Conservation (phyloP, 768 basidiomycete genomes). For the Phylloporus arenicola region DNA sequence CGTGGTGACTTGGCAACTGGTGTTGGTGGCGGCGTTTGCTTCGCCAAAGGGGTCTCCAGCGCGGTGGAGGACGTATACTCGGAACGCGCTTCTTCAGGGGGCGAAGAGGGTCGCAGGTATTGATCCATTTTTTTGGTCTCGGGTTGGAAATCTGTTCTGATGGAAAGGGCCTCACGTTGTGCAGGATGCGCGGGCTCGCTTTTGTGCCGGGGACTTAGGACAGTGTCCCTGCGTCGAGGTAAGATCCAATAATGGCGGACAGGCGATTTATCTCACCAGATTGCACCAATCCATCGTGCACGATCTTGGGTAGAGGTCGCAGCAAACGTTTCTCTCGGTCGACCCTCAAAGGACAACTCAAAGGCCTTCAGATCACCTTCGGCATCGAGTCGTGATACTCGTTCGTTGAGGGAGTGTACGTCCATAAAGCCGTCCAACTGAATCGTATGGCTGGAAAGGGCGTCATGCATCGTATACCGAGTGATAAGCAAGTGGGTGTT, state of each 20-base stretch:
- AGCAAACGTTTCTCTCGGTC: slow-evolving; percentile 55
- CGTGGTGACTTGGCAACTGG: slow-evolving; percentile 26
- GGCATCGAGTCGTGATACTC: slow-evolving; percentile 37
- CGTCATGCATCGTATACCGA: slow-evolving; percentile 39
- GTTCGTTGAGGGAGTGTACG: slow-evolving; percentile 58
- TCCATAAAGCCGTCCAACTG: slow-evolving; percentile 51
- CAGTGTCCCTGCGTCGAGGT: slow-evolving; percentile 46
- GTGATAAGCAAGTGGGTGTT: slow-evolving; percentile 42
- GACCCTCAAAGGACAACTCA: slow-evolving; percentile 56
- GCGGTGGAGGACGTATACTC: slow-evolving; percentile 27
- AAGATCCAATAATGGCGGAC: not conserved
- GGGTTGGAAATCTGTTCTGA: slow-evolving; percentile 14
- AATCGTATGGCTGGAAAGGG: slow-evolving; percentile 42
- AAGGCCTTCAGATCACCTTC: slow-evolving; percentile 50
- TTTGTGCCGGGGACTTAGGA: slow-evolving; percentile 40
- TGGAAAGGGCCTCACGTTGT: slow-evolving; percentile 5
- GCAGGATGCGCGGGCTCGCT: not conserved
- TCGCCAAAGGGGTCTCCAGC: slow-evolving; percentile 6
- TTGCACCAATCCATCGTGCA: slow-evolving; percentile 68
- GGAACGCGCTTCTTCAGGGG: slow-evolving; percentile 17
- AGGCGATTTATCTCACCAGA: slow-evolving; percentile 47
- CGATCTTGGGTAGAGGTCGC: slow-evolving; percentile 55
- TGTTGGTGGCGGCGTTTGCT: slow-evolving; percentile 16
- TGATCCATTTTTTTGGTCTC: not conserved
- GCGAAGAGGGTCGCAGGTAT: slow-evolving; percentile 5